Conservation (phyloP, 148 eudicot species). For the Fagopyrum tataricum region DNA sequence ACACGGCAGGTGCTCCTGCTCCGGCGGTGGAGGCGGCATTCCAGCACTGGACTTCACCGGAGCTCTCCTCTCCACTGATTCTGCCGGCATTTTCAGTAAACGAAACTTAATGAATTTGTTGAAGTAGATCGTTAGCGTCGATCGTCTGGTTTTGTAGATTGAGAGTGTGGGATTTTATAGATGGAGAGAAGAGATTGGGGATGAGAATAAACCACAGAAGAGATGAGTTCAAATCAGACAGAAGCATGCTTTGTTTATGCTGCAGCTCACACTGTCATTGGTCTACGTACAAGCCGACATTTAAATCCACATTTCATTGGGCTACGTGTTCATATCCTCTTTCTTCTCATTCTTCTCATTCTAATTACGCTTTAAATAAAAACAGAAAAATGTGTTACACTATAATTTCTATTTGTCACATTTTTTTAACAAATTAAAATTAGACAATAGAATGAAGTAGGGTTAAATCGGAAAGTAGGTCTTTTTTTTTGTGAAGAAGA, state of each 20-base stretch:
- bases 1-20: slow-evolving; percentile 56
- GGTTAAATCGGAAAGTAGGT: no score
- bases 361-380: no score
- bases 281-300: slow-evolving; percentile 2
- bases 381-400: no score
- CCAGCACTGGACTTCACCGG: slow-evolving; percentile 12
- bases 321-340: background rate
- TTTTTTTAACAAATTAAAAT: no score
- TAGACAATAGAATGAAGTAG: no score
- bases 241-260: background rate
- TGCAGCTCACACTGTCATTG: background rate
- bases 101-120: background rate
- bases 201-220: background rate
- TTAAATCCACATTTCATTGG: background rate
- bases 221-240: background rate
- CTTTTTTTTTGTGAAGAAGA: no score
- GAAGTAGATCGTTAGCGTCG: background rate
- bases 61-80: slow-evolving; percentile 20
- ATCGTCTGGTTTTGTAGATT: background rate
- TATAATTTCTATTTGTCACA: no score
- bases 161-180: background rate
- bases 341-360: no score
- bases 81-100: slow-evolving; percentile 31
- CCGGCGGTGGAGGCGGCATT: slow-evolving; percentile 31
- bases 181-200: background rate